phyloP scores from a whole-genome alignment of 495 filamentous ascomycete species.

The Haplographium delicatum region DNA sequence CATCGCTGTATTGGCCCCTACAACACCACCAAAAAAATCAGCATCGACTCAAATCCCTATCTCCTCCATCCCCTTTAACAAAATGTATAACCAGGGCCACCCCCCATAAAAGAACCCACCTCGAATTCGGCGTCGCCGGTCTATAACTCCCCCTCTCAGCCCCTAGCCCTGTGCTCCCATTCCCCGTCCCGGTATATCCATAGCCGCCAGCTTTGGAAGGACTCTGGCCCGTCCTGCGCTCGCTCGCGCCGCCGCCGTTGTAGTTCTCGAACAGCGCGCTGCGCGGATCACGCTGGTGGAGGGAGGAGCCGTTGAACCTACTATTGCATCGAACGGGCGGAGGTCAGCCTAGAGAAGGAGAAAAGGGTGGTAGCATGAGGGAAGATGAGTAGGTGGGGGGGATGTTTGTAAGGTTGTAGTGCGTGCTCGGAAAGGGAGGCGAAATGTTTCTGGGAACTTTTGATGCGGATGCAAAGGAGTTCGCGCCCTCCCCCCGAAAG shows the following conservation, averaged over 20 bases:
- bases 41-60: not conserved
- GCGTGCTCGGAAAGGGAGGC: too few species aligned
- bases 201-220: constrained; percentile 49
- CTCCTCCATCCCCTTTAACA: too few species aligned
- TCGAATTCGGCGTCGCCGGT: constrained; percentile 79
- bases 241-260: constrained; percentile 56
- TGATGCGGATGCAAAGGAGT: too few species aligned
- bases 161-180: constrained; percentile 9
- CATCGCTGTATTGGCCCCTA: constrained; percentile 89
- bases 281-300: constrained; percentile 83
- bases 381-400: too few species aligned
- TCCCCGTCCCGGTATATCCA: constrained; percentile 52
- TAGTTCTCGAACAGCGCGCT: constrained; percentile 86
- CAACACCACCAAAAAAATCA: too few species aligned
- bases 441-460: too few species aligned
- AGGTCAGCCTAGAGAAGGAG: not conserved
- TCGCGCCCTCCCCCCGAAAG: not conserved
- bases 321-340: not conserved
- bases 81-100: too few species aligned
- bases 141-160: constrained; percentile 36
- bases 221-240: constrained; percentile 44
- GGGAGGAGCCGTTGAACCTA: constrained; percentile 23
- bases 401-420: not conserved
- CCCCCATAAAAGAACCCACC: constrained; percentile 44
- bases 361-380: not conserved